These are phyloP conservation scores for Pichia sp. DNA, from an alignment of 1,139 yeast genomes.

Conservation along the genomic window DNA sequence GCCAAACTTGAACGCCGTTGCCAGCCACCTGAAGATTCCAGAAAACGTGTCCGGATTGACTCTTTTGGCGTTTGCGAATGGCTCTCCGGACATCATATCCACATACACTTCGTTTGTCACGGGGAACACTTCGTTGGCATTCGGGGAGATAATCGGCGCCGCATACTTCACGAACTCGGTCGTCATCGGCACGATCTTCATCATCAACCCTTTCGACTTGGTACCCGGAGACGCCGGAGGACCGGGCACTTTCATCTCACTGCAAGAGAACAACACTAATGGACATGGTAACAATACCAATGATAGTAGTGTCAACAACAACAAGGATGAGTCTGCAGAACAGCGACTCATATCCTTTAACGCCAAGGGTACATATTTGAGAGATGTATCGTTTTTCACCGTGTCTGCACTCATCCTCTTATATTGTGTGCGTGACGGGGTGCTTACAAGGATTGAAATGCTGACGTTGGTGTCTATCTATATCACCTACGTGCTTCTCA, in stretches of 20 bases:
- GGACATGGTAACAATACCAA: background rate
- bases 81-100: slow-evolving; percentile 55
- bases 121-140: slow-evolving; percentile 47
- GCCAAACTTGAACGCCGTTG: slow-evolving; percentile 51
- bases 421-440: slow-evolving; percentile 42
- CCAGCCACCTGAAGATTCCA: slow-evolving; percentile 45
- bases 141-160: slow-evolving; percentile 57
- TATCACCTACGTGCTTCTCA: slow-evolving; percentile 49
- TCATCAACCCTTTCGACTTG: slow-evolving; percentile 48
- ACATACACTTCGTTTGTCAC: slow-evolving; percentile 50
- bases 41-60: slow-evolving; percentile 59
- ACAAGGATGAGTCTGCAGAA: slow-evolving; percentile 12
- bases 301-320: slow-evolving; percentile 1
- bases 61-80: slow-evolving; percentile 56
- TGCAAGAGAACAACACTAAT: background rate
- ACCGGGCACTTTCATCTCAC: background rate
- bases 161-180: slow-evolving; percentile 51
- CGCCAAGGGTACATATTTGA: slow-evolving; percentile 38
- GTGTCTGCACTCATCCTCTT: slow-evolving; percentile 43
- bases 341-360: slow-evolving; percentile 19
- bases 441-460: slow-evolving; percentile 45
- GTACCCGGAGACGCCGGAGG: slow-evolving; percentile 12
- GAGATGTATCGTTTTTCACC: slow-evolving; percentile 56
- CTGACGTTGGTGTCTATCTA: slow-evolving; percentile 48
- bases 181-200: slow-evolving; percentile 48